phyloP scores from a whole-genome alignment of 2,329 filamentous ascomycete genomes.

The Chaetomium globosum region DNA sequence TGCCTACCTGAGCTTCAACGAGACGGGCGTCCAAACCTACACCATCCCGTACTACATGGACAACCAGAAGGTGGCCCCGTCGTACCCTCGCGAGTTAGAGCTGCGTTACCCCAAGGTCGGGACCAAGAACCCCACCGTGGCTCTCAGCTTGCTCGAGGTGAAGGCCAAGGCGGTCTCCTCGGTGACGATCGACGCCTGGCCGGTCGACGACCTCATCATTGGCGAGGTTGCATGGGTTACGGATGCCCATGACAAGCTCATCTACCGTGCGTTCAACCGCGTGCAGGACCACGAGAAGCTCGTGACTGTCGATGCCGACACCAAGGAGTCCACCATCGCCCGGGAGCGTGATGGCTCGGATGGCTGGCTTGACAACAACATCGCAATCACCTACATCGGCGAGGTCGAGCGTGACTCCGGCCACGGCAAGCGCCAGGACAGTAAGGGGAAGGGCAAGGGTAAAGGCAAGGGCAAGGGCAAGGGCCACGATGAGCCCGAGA shows the following conservation, averaged over 20 bases:
- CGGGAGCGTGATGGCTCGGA: conserved; percentile 61
- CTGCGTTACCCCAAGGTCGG: conserved; percentile 71
- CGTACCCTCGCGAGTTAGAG: conserved; percentile 64
- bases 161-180: conserved; percentile 48
- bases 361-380: conserved; percentile 65
- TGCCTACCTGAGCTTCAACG: conserved; percentile 60
- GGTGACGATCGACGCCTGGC: conserved; percentile 60
- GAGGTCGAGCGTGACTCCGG: conserved; percentile 41
- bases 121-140: conserved; percentile 66
- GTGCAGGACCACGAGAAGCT: conserved; percentile 67
- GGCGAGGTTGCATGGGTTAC: conserved; percentile 71
- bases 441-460: neutral
- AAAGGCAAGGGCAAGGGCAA: conserved; percentile 12
- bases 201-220: conserved; percentile 63
- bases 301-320: conserved; percentile 59
- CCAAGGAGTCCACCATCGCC: conserved; percentile 50
- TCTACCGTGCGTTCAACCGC: conserved; percentile 69
- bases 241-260: conserved; percentile 59
- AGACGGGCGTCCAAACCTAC: conserved; percentile 69
- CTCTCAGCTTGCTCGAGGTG: conserved; percentile 61
- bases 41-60: conserved; percentile 69
- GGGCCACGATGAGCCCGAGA: conserved; percentile 4
- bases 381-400: conserved; percentile 60
- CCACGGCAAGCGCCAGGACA: conserved; percentile 1
- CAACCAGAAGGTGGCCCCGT: conserved; percentile 56